Conservation (phyloP, 768 basidiomycete genomes). For the Termitomyces sp. region DNA sequence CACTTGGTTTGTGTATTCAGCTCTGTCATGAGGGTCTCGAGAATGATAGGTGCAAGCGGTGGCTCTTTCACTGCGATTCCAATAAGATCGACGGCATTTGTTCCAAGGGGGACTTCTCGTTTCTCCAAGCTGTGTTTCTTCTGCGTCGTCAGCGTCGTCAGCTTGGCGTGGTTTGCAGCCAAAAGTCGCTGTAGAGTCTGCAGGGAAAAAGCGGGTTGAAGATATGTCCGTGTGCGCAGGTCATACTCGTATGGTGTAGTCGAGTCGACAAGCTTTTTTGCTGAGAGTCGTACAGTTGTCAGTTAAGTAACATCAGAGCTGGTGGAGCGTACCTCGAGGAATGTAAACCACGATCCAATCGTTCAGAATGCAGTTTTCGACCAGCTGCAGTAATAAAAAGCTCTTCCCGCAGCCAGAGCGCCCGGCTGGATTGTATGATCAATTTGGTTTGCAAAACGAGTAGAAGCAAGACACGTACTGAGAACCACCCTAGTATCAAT, state of each 20-base stretch:
- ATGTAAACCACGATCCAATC: constrained; percentile 85
- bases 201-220: constrained; percentile 61
- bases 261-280: constrained; percentile 59
- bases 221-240: constrained; percentile 68
- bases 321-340: constrained; percentile 51
- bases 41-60: constrained; percentile 44
- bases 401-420: constrained; percentile 78
- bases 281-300: constrained; percentile 9
- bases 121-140: constrained; percentile 42
- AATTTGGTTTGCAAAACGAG: neutral
- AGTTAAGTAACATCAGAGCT: neutral
- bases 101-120: constrained; percentile 42
- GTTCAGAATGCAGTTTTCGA: constrained; percentile 56
- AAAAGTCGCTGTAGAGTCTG: constrained; percentile 60
- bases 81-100: constrained; percentile 48
- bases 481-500: constrained; percentile 51
- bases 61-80: constrained; percentile 52
- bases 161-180: constrained; percentile 45
- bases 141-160: constrained; percentile 37
- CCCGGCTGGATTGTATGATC: constrained; percentile 47
- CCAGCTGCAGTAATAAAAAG: constrained; percentile 69
- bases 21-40: constrained; percentile 55
- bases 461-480: constrained; percentile 39
- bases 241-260: constrained; percentile 72
- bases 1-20: constrained; percentile 63